Base-by-base conservation (phyloP, 345 rosid species). In the Nasturtium officinale region DNA sequence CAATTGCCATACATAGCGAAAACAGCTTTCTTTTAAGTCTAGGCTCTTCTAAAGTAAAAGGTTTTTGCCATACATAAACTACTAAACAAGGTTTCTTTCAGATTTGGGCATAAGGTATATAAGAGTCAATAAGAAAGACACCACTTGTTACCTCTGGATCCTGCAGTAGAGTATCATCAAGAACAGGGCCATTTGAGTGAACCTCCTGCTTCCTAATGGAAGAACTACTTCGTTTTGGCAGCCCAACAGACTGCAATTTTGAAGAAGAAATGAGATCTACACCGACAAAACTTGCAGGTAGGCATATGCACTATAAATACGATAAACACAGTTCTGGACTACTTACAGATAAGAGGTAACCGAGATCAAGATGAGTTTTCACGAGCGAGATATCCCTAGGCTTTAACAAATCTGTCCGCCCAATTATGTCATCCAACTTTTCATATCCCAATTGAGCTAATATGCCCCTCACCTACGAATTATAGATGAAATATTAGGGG, bases 321-420 rank as follows among this genome's bases (percentile, higher is more conserved):
- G 51, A 62, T 11, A 69, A 35, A 63, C 42, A 63, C 3, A 50
- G 7, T 26, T 60, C 3, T 18, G 11, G 33, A 38, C 33, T 42
- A 51, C 96, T 65, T 82, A 95, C 97, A 46, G 87, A 83, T 75
- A 88, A 78, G 64, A 95, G 76, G 76, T 87, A 95, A 80, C 82
- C 74, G 72, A 95, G 96, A 73, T 95, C 96, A 79, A 91, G 91
- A 80, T 91, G 99, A 42, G 99, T 95, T 83, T 95, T 95, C 82
- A 95, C 96, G 37, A 95, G 84, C 15, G 97, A 95, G 77, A 95
- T 86, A 79, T 91, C 99, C 46, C 99, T 90, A 21, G 83, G 89
- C 74, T 77, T 85, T 46, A 95, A 81, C 69, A 95, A 79, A 65
- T 90, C 93, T 23, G 93, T 85, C 71, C 91, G 83, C 63, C 99